phyloP scores from a whole-genome alignment of 768 basidiomycete genomes.

The Termitomyces sp. region DNA sequence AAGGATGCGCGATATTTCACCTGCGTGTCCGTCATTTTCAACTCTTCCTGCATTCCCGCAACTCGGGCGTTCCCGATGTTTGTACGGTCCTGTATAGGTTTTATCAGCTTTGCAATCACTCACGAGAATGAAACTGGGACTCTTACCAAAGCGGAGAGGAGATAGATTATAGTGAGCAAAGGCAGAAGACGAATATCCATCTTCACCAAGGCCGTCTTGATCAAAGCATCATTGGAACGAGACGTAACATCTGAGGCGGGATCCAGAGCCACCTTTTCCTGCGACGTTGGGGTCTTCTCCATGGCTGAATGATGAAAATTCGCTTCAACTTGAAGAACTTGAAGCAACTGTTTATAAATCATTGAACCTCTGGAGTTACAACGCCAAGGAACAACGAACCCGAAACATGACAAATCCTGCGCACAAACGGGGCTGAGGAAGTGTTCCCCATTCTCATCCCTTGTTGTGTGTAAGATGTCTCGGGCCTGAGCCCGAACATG shows the following conservation, averaged over 20 bases:
- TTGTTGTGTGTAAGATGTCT: too few species aligned
- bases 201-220: neutral
- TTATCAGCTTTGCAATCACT: too few species aligned
- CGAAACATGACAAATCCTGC: too few species aligned
- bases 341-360: too few species aligned
- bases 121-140: neutral
- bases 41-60: too few species aligned
- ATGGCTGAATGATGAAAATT: too few species aligned
- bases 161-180: conserved; percentile 12
- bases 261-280: neutral
- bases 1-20: neutral
- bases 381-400: too few species aligned
- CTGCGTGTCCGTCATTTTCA: conserved; percentile 22
- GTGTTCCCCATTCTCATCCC: too few species aligned
- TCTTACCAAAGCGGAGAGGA: conserved; percentile 13
- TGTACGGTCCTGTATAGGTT: neutral
- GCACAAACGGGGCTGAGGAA: too few species aligned
- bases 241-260: neutral
- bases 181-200: conserved; percentile 8
- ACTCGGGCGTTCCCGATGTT: conserved; percentile 35
- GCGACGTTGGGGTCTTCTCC: neutral
- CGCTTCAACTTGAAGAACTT: too few species aligned
- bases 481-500: too few species aligned
- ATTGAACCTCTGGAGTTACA: too few species aligned
- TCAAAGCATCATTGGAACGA: neutral